Evolutionary conservation across 768 basidiomycete genomes (phyloP), one percentile per base, ranked within the genome.

Genomic region (Fibroporia radiculosa): DNA sequence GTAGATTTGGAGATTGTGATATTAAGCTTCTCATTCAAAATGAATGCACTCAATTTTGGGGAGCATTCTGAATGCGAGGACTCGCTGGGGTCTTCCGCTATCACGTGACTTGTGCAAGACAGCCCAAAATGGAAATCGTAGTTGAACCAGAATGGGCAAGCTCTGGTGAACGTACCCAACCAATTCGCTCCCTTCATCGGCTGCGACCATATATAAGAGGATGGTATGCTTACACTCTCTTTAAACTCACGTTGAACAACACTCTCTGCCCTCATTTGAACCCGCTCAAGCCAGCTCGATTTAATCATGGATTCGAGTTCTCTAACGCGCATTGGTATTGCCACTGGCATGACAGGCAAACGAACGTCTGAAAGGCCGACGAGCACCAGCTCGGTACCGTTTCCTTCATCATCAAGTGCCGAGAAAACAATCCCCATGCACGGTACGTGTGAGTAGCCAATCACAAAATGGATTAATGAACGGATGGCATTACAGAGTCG

Each of bases 401-500:
- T 55, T 23, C 54, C 54, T 2, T 48, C 54, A 2, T 34, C 45
- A 5, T 27, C 18, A 14, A 28, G 42, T 3, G 45, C 45, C 29
- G 26, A 23, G 24, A 22, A 14, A 7, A 3, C 28, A 28, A 25
- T 20, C 20, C 4, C 42, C 18, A 45, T 50, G 36, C 23, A 12
- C 7, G 16, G 16, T 3, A 11, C 16, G 12, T 11, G 2, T 11
- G 22, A 0, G 1, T 13, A 19, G 20, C 6, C 8, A 14, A 14
- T 28, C 16, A n/a, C n/a, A 14, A 3, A 13, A 27, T 45, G 14
- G 44, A 8, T 33, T 35, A 6, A 36, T 3, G n/a, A 6, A 2
- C 16, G 2, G n/a, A n/a, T n/a, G n/a, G n/a, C n/a, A n/a, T n/a
- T 13, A 7, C 39, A 61, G 60, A 56, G 10, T 50, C 56, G 3